Base-by-base conservation (phyloP, 108 stramenopile species). In the Nannochloropsis gaditana region DNA sequence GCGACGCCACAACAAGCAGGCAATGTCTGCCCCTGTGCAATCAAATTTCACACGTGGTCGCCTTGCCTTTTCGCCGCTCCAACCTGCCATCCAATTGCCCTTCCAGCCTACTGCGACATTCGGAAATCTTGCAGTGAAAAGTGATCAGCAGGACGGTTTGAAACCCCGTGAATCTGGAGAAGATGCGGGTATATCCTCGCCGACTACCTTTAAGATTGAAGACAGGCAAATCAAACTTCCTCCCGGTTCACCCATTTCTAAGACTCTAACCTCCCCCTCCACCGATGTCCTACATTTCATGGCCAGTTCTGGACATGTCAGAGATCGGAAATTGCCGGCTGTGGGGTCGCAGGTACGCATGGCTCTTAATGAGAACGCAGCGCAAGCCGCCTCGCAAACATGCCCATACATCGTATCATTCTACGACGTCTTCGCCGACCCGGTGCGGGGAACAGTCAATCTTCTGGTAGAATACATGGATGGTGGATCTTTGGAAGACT, bases 401-500 rank as follows among this genome's bases (percentile, higher is more conserved):
- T 42, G 83, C 45, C 19, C 45, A 2, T n/a, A 42, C 85, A 82
- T 88, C 3, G 80, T 92, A 10, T 59, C 44, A 19, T 90, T 91
- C 80, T 86, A 84, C 44, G 91, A 92, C 50, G 87, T 85, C 21
- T 92, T 90, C 42, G 50, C 44, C 50, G 89, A 91, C 83, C 84
- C 42, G 43, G 86, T 45, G 5, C 88, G 89, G 59, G 88, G 87
- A 5, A 88, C 88, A 21, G 84, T 91, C 9, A 59, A 73, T 9
- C 84, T 92, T 9, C 89, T 91, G 41, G 82, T 92, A 79, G 92
- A 92, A 81, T 91, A 90, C 85, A 91, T 91, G 91, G 90, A 91
- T 73, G 91, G 91, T 44, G 91, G 91, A 17, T 88, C 87, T 42
- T 45, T 91, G 41, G 90, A 91, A 85, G 90, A 92, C 79, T 44